A percentile compares a stretch with the other conserved stretches of the same genome.
These are phyloP conservation scores for Acer saccharum DNA, from an alignment of 345 rosid species.

Conservation along the genomic window DNA sequence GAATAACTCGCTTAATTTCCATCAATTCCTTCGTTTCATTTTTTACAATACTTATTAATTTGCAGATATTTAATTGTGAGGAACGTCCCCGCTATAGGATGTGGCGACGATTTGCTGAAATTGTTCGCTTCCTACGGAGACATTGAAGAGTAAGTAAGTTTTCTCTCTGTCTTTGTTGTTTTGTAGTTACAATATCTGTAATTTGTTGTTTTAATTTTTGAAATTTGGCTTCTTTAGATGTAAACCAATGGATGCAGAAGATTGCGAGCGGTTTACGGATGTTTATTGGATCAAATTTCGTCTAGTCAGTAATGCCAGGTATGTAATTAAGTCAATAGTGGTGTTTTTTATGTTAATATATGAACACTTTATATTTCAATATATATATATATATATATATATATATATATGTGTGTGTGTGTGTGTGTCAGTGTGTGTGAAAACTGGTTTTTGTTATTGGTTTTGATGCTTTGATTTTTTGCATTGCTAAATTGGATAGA, in stretches of 20 bases:
- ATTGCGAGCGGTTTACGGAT: constrained; percentile 74
- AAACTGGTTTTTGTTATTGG: not conserved
- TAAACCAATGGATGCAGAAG: constrained; percentile 96
- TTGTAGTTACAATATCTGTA: not conserved
- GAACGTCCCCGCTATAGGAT: constrained; percentile 92
- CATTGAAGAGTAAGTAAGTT: constrained; percentile 70
- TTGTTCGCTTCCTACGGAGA: constrained; percentile 76
- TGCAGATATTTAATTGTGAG: constrained; percentile 76
- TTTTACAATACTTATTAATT: not conserved
- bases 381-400: too few species aligned
- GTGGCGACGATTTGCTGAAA: constrained; percentile 78
- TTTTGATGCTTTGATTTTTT: not conserved
- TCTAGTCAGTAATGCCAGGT: constrained; percentile 77
- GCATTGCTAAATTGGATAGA: constrained; percentile 26
- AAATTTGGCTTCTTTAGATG: constrained; percentile 39
- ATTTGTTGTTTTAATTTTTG: not conserved
- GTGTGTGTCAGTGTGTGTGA: too few species aligned
- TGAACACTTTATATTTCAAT: too few species aligned
- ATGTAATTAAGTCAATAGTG: not conserved
- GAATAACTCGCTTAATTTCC: not conserved
- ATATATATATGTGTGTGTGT: too few species aligned
- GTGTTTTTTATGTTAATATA: not conserved
- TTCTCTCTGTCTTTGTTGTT: not conserved
- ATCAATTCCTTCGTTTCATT: constrained; percentile 1
- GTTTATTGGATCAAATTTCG: constrained; percentile 82